Base-by-base conservation (phyloP, 192 early-diverging fungal genomes). In the Cladochytrium replicatum region DNA sequence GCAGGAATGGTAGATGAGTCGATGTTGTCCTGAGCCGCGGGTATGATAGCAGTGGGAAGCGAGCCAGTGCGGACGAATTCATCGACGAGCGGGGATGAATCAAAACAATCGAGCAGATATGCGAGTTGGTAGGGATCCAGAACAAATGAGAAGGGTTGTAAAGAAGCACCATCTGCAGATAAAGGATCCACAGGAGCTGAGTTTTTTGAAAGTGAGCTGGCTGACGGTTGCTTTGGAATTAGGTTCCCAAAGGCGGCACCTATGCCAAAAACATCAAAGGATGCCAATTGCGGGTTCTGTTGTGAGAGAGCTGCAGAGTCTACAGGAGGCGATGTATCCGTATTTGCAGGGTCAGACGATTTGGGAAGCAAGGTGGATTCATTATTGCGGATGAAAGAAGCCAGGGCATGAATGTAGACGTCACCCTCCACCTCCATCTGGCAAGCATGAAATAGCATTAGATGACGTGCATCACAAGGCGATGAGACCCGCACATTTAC, bases 61-160 rank as follows among this genome's bases (percentile, higher is more conserved):
- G n/a, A n/a, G n/a, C n/a, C n/a, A n/a, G n/a, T n/a, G n/a, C n/a
- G n/a, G 29, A 54, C 6, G 32, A 56, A 51, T 19, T 37, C 46
- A 13, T 26, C 17, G 19, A 62, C 51, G 3, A 37, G 25, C 6
- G 45, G 25, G 6, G 60, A 62, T 7, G 28, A 23, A n/a, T 5
- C 13, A 29, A 62, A 62, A 6, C 40, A 15, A 4, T 15, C 6
- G 9, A 44, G 22, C 19, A 62, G 47, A 27, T 44, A 62, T 9
- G 37, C 54, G 13, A 62, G 43, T 15, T 62, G 54, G 34, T 50
- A 57, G 9, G 54, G 53, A 22, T 62, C 60, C n/a, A 62, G 24
- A n/a, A n/a, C n/a, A n/a, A n/a, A n/a, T n/a, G n/a, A n/a, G n/a
- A n/a, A n/a, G n/a, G n/a, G n/a, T n/a, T n/a, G n/a, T n/a, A n/a